Evolutionary conservation across 2,329 filamentous ascomycete genomes (phyloP).

Genomic region (Botrytis galanthina): DNA sequence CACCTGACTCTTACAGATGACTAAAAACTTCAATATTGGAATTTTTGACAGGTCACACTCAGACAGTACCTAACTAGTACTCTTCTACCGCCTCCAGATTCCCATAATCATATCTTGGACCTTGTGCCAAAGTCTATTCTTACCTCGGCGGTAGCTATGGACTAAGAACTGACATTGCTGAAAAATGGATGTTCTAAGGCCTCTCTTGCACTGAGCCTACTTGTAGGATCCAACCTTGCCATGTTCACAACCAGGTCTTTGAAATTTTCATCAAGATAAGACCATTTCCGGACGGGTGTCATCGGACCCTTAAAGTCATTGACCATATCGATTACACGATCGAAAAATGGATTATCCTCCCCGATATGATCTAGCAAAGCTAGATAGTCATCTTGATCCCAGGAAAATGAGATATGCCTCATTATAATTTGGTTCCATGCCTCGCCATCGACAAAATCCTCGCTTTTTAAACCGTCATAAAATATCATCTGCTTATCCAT

Average conservation of each 20-base stretch:
- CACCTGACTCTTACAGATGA: too few species aligned
- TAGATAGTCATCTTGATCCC: constrained; percentile 43
- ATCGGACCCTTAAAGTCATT: neutral
- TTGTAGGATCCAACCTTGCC: neutral
- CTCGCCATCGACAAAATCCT: constrained; percentile 25
- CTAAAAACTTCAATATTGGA: too few species aligned
- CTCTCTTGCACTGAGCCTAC: neutral
- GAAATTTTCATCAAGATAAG: neutral
- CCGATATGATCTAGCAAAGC: constrained; percentile 45
- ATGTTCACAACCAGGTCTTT: neutral
- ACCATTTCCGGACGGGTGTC: neutral
- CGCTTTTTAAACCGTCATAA: constrained; percentile 27
- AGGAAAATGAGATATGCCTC: constrained; percentile 49
- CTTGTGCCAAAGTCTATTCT: accelerated
- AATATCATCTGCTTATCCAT: constrained; percentile 45
- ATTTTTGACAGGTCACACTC: too few species aligned
- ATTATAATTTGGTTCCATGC: constrained; percentile 43
- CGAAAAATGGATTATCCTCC: constrained; percentile 41
- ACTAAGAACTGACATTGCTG: neutral
- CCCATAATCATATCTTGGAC: neutral
- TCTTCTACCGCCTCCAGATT: too few species aligned
- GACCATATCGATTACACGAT: constrained; percentile 38
- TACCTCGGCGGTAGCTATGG: accelerated
- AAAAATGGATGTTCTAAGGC: neutral
- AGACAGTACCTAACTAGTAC: too few species aligned